Evolutionary conservation across 2,329 filamentous ascomycete species (phyloP).

Genomic region (Ceratocystis lukuohia): DNA sequence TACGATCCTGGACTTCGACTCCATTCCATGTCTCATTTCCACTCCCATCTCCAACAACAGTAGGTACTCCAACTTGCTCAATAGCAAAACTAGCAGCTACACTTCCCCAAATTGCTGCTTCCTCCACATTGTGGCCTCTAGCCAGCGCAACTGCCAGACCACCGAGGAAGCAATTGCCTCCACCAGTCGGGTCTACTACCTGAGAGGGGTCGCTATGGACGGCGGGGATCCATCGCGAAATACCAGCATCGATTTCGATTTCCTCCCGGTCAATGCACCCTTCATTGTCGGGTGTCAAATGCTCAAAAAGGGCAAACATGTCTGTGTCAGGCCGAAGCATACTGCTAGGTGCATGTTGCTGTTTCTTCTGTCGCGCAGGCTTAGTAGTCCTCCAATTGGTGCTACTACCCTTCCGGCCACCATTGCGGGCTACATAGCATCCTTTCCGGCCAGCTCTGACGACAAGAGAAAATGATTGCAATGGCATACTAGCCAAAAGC

Average conservation of each 20-base stretch:
- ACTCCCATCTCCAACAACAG: conserved; percentile 33
- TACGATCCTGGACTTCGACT: conserved; percentile 37
- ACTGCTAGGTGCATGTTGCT: conserved; percentile 25
- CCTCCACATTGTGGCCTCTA: conserved; percentile 46
- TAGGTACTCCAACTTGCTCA: conserved; percentile 80
- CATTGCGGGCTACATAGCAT: conserved; percentile 50
- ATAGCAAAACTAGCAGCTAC: conserved; percentile 86
- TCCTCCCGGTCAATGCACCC: conserved; percentile 43
- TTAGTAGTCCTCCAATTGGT: conserved; percentile 27
- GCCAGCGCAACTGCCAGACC: conserved; percentile 46
- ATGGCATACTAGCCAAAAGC: conserved; percentile 49
- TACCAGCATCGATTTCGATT: conserved; percentile 48
- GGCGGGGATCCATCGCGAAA: conserved; percentile 64
- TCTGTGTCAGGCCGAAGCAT: conserved; percentile 47
- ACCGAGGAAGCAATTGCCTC: conserved; percentile 76
- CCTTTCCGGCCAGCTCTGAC: conserved; percentile 60
- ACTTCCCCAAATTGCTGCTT: conserved; percentile 64
- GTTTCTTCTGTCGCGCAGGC: conserved; percentile 22
- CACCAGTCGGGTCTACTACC: conserved; percentile 87
- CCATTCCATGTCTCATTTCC: conserved; percentile 50
- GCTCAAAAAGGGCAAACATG: conserved; percentile 49
- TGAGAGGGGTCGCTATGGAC: conserved; percentile 44
- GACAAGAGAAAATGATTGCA: conserved; percentile 52
- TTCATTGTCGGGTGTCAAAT: conserved; percentile 40
- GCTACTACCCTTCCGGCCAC: conserved; percentile 34